These are phyloP conservation scores for Astrephomene gubernaculifera DNA, from an alignment of 139 green algal species.

Conservation along the genomic window DNA sequence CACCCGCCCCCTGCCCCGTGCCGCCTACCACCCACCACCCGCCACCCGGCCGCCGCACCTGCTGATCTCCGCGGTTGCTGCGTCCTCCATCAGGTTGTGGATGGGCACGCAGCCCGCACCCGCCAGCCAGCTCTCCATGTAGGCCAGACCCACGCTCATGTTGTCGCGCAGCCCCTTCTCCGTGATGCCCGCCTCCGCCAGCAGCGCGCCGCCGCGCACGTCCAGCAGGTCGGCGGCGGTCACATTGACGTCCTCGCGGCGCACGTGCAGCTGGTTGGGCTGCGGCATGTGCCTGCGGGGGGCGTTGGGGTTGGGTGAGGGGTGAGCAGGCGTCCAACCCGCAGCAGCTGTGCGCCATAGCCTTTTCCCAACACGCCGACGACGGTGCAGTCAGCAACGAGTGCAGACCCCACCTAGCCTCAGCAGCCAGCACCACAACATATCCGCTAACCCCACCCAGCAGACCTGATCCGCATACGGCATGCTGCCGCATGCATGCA, in stretches of 20 bases:
- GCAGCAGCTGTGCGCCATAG: too few relatives aligned
- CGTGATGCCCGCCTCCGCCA: conserved; percentile 63
- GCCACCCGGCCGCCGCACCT: conserved; percentile 30
- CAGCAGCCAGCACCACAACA: too few relatives aligned
- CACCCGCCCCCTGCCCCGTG: background rate
- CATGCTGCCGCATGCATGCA: too few relatives aligned
- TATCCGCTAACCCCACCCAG: too few relatives aligned
- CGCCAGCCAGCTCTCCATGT: conserved; percentile 90
- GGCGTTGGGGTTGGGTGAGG: background rate
- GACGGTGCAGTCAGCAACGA: too few relatives aligned
- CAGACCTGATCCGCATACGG: too few relatives aligned
- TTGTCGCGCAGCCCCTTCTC: conserved; percentile 77
- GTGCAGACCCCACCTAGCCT: too few relatives aligned
- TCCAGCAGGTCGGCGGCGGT: conserved; percentile 72
- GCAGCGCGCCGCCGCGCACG: conserved; percentile 42
- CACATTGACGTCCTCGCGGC: conserved; percentile 75
- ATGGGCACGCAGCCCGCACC: conserved; percentile 90
- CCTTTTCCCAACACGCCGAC: too few relatives aligned
- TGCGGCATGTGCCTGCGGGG: conserved; percentile 77
- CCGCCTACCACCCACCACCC: background rate
- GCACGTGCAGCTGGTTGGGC: conserved; percentile 81
- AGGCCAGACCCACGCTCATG: conserved; percentile 80
- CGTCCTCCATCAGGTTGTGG: conserved; percentile 94
- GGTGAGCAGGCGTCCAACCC: background rate
- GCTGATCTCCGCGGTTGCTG: conserved; percentile 91